Percentiles rank a stretch among this genome's conserved stretches.
Evolutionary conservation across 73 alveolate genomes (phyloP).

Genomic region (Tetrahymena borealis): DNA sequence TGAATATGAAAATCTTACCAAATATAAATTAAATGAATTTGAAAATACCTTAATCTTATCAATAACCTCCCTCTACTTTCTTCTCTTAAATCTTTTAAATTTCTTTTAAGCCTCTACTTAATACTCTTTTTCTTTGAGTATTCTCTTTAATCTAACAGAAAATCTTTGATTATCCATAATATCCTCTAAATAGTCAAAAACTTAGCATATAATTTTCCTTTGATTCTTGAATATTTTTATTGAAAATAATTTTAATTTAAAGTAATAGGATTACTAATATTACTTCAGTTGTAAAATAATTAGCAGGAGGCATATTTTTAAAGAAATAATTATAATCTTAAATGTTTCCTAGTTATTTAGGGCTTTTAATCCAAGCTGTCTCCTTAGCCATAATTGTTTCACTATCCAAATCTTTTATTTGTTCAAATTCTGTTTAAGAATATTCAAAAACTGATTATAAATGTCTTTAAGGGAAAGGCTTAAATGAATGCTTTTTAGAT

Average conservation of each 20-base stretch:
- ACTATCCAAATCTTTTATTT: neutral
- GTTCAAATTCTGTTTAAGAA: neutral
- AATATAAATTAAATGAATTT: neutral
- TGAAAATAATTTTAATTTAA: neutral
- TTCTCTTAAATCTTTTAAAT: neutral
- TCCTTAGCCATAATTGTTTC: neutral
- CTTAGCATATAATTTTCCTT: neutral
- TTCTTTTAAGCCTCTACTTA: neutral
- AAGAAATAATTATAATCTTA: neutral
- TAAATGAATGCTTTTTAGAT: neutral
- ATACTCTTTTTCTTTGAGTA: neutral
- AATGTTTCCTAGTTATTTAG: neutral
- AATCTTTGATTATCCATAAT: neutral
- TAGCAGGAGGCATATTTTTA: neutral
- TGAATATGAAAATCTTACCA: neutral
- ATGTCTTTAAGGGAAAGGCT: neutral
- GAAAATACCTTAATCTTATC: neutral
- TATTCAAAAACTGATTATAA: neutral
- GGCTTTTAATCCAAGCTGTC: neutral
- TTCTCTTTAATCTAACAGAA: neutral
- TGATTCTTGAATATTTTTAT: neutral
- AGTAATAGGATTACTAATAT: neutral
- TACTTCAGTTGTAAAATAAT: neutral
- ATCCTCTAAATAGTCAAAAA: neutral
- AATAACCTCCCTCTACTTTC: neutral